Base-by-base conservation (phyloP, 805 yeast species). In the Candida ipomoeae region DNA sequence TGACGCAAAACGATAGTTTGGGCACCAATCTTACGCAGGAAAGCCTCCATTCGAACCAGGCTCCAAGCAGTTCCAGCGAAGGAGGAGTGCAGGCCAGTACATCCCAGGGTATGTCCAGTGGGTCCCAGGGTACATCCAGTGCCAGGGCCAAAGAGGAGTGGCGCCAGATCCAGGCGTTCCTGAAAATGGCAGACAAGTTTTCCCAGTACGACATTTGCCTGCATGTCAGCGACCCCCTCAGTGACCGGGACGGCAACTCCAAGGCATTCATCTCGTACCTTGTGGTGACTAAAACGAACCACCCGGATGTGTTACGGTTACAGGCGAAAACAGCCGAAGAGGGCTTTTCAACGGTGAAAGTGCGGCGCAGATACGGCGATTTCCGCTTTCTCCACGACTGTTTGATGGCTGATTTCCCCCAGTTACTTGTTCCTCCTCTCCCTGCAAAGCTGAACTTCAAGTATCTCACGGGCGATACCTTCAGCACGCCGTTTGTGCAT, bases 371-470 rank as follows among this genome's bases (percentile, higher is more conserved):
- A 46, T 92, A 88, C 66, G 87, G 92, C 5, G 98, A 94, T 66
- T 89, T 92, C 66, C 79, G 85, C 51, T 82, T 85, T 56, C 75
- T 92, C 20, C 87, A 85, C 66, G 87, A 85, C 53, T 83, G 89
- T 50, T 71, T 92, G 48, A 65, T 76, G 46, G 84, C 82, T 57
- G 97, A 91, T 63, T 87, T 75, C 63, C 96, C 97, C 0, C 87
- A 94, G 3, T 77, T 88, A 52, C 81, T 94, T 13, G 81, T 92
- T 0, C 99, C 99, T 0, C 97, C 98, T 13, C 74, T 92, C 48
- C 99, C 99, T 0, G 95, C 92, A 54, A 91, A 90, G 66, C 88
- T 87, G 70, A 81, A 96, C 53, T 74, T 92, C 59, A 96, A 92
- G 65, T 92, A 94, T 67, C 77, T 92, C 47, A 90, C 95, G 36